Base-by-base conservation (phyloP, 2,329 filamentous ascomycete genomes). In the Colletotrichum cordylinicola region DNA sequence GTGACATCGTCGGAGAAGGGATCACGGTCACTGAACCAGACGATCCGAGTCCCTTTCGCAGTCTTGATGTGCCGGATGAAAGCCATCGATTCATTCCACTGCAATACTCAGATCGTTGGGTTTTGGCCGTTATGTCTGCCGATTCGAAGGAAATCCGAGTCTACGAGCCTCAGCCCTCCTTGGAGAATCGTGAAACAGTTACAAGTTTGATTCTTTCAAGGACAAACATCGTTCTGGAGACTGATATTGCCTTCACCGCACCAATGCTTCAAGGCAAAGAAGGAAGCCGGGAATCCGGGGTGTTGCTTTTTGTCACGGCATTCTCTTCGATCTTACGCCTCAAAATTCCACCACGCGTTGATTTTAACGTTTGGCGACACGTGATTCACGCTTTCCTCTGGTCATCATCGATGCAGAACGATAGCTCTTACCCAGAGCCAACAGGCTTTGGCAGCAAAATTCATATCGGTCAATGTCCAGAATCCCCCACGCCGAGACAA, bases 401-500 rank as follows among this genome's bases (percentile, higher is more conserved):
- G 39, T 6, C 39, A 43, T 18, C 16, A 6, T 18, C 8, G 6
- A 43, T n/a, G 16, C 6, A 31, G 4, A 31, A 31, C 9, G 31
- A 6, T 31, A 16, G 39, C 4, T 43, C 8, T n/a, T 43, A 18
- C n/a, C 4, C 39, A 43, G 16, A 3, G 8, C 39, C 18, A 10
- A 6, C 16, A 6, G 8, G 18, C 39, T 43, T 43, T 6, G 39
- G n/a, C 16, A 43, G 4, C 39, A 43, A 0, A 9, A n/a, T 43
- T 0, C 16, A 6, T 0, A 43, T 43, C 1, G 39, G 39, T 4
- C 39, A n/a, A 1, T 43, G 18, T 4, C 39, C 39, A 2, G 39
- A n/a, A 43, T 43, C 39, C 0, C 2, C n/a, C 8, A 43, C 2
- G 0, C 8, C 39, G 3, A 43, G 1, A 18, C 16, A 43, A 43